Conservation (phyloP, 345 rosid genomes). For the Brassica juncea region DNA sequence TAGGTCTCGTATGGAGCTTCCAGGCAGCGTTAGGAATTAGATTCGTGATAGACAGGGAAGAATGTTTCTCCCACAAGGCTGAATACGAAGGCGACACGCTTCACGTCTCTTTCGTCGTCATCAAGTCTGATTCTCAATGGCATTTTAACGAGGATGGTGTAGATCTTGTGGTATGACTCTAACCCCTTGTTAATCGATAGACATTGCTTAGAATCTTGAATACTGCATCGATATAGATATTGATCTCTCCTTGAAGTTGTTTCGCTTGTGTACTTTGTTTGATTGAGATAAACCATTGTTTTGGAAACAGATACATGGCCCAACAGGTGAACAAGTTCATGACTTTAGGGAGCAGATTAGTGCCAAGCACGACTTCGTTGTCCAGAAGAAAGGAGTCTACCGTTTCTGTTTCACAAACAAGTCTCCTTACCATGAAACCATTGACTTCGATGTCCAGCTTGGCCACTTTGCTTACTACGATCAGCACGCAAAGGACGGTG, state of each 20-base stretch:
- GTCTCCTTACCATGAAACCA: constrained; percentile 73
- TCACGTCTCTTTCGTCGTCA: constrained; percentile 67
- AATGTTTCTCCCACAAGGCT: constrained; percentile 64
- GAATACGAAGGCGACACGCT: constrained; percentile 67
- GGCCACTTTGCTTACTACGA: constrained; percentile 61
- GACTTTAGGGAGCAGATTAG: constrained; percentile 65
- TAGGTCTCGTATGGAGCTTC: constrained; percentile 42
- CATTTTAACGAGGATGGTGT: constrained; percentile 54
- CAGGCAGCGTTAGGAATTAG: constrained; percentile 46
- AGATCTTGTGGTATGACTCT: constrained; percentile 55
- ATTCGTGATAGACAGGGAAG: constrained; percentile 65
- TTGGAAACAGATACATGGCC: constrained; percentile 57
- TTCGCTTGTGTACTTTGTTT: background rate
- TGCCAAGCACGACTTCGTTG: constrained; percentile 58
- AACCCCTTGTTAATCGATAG: background rate
- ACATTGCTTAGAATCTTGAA: background rate
- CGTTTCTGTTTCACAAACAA: constrained; percentile 68
- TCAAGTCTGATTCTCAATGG: constrained; percentile 64
- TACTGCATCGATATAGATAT: background rate
- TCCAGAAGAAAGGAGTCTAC: constrained; percentile 61
- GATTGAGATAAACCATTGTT: background rate
- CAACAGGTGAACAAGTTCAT: constrained; percentile 57
- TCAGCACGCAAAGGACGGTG: constrained; percentile 76
- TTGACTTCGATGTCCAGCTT: constrained; percentile 68
- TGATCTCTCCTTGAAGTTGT: too few relatives aligned